Conservation (phyloP, 306 rosid species). For the Medicago truncatula region MtrunA17r5.0-ANR NC_053043.1:31671501-31672000, state of each 20-base stretch:
- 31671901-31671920: not conserved
- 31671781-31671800: conserved; percentile 36
- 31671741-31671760: conserved; percentile 45
- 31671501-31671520: conserved; percentile 26
- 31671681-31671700: conserved; percentile 48
- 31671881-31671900: conserved; percentile 34
- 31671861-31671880: not conserved
- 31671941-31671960: conserved; percentile 40
- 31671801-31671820: conserved; percentile 22
- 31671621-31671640: conserved; percentile 45
- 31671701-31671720: conserved; percentile 35
- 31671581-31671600: conserved; percentile 48
- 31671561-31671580: conserved; percentile 52
- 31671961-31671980: conserved; percentile 28
- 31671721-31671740: conserved; percentile 26
- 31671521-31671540: not conserved
- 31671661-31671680: conserved; percentile 41
- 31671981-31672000: conserved; percentile 15
- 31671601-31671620: conserved; percentile 49
- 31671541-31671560: conserved; percentile 19
- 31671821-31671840: not conserved
- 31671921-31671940: conserved; percentile 1
- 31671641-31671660: conserved; percentile 46
- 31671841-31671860: conserved; percentile 34
- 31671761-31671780: conserved; percentile 49